Base-by-base conservation (phyloP, 768 basidiomycete species). In the Kwoniella europaea region DNA sequence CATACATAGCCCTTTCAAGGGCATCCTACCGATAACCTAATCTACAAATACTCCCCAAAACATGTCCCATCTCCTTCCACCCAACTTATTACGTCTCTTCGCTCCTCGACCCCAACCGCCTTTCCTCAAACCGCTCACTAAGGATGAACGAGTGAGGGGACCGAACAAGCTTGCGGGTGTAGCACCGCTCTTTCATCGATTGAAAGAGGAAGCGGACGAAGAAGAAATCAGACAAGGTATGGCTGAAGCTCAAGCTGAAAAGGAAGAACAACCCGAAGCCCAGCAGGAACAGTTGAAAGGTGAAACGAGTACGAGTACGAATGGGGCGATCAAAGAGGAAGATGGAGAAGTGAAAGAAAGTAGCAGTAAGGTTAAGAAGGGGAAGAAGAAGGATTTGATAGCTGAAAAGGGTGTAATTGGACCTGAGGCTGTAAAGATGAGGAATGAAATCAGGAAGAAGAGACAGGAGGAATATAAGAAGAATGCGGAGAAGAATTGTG, bases 61-160 rank as follows among this genome's bases (percentile, higher is more conserved):
- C 27, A 27, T 81, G 79, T 79, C 79, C 4, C 62, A 78, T 42
- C 74, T 81, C 18, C 88, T 99, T 24, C 96, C 96, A 3, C 94
- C 94, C 3, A 97, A 98, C 85, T 89, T 99, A 63, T 90, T 98
- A 83, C 94, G 96, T 83, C 91, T 98, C 75, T 99, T 98, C 83
- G 91, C 93, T 0, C 94, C 97, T 4, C 90, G 97, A 7, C 93
- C 96, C 1, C 92, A 91, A 2, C 88, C 98, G 3, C 91, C 91
- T 0, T 98, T 94, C 82, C 79, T 90, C 41, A 90, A 93, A 10
- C 94, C 96, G 0, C 87, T 93, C 43, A 93, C 92, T 82, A 90
- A 86, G 76, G 93, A 97, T 81, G 89, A 92, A 46, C 88, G 92
- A 84, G 89, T 89, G 42, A 87, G 93, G 69, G 87, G 85, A 43